Base-by-base conservation (phyloP, 225 moss, liverwort and hornwort species). In the Anthoceros angustus region DNA sequence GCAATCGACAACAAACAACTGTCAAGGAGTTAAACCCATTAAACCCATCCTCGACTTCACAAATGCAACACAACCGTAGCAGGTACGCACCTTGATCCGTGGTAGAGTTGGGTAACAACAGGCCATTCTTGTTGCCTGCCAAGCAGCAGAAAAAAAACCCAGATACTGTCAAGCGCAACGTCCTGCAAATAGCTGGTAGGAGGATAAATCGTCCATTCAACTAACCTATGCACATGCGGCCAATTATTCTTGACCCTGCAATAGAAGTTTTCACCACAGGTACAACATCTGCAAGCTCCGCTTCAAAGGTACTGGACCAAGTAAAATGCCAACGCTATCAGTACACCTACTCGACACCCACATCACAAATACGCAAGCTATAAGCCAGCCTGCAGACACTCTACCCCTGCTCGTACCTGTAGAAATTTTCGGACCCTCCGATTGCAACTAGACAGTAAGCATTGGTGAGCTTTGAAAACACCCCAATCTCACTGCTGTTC, bases 351-450 rank as follows among this genome's bases (percentile, higher is more conserved):
- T n/a, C n/a, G n/a, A n/a, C n/a, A n/a, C 38, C 14, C 50, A 5
- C 18, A 55, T 55, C 2, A 3, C 25, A 10, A 39, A 38, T 63
- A 38, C 16, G 39, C 63, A 15, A 18, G 8, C 3, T 12, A 32
- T 16, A 6, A 25, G 32, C 32, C 66, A 66, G 20, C 4, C 39
- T 65, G 42, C 39, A 21, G 42, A n/a, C 39, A 41, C 25, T 20
- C n/a, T 23, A 66, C 12, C 48, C 4, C 24, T 40, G 20, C 39
- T 0, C 14, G 23, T 23, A 87, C 87, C 85, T 90, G 76, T 98
- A 98, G 25, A 98, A 92, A 24, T 98, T 98, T 73, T 92, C 92
- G 23, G 95, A 86, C 60, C 95, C 95, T 32, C 95, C 95, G 25
- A 98, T 87, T 38, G 92, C 92, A 41, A 98, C 92, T 12, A 98